Percentiles rank a stretch among this genome's conserved stretches.
Evolutionary conservation across 1,284 basidiomycete genomes (phyloP).

Genomic region (Irpex sp.): DNA sequence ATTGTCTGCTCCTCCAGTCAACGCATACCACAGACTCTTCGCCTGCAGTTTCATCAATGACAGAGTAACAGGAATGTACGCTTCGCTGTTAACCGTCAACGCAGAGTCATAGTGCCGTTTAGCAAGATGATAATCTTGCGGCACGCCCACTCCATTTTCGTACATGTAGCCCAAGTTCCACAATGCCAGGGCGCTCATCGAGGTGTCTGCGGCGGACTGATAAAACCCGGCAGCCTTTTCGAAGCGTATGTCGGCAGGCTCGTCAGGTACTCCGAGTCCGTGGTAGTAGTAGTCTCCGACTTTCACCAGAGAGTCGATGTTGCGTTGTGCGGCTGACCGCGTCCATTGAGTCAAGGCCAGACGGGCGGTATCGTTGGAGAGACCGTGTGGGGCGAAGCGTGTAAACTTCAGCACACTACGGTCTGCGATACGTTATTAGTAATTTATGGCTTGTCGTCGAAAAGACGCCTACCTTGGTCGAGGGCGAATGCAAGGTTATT

Average conservation of each 20-base stretch:
- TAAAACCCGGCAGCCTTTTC: conserved; percentile 94
- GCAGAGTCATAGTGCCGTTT: conserved; percentile 95
- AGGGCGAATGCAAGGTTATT: conserved; percentile 94
- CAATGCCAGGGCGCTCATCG: conserved; percentile 90
- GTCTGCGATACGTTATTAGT: no score
- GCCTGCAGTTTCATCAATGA: conserved; percentile 83
- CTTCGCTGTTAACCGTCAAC: conserved; percentile 82
- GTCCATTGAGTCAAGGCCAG: conserved; percentile 92
- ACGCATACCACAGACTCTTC: conserved; percentile 79
- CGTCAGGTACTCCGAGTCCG: conserved; percentile 71
- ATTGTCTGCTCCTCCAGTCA: conserved; percentile 66
- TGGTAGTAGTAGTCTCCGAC: conserved; percentile 96
- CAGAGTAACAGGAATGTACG: conserved; percentile 83
- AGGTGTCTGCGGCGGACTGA: conserved; percentile 88
- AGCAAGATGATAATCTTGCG: conserved; percentile 94
- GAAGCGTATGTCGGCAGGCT: conserved; percentile 57
- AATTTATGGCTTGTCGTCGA: not conserved
- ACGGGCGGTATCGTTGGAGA: conserved; percentile 76
- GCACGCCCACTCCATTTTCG: conserved; percentile 91
- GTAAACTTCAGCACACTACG: conserved; percentile 70
- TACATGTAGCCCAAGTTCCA: conserved; percentile 99
- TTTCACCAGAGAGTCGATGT: conserved; percentile 94
- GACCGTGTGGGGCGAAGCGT: conserved; percentile 61
- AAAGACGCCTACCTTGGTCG: conserved; percentile 70
- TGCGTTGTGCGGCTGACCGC: conserved; percentile 89